phyloP scores from a whole-genome alignment of 371 early-diverging fungal genomes.

The Haplosporangium sp. region DNA sequence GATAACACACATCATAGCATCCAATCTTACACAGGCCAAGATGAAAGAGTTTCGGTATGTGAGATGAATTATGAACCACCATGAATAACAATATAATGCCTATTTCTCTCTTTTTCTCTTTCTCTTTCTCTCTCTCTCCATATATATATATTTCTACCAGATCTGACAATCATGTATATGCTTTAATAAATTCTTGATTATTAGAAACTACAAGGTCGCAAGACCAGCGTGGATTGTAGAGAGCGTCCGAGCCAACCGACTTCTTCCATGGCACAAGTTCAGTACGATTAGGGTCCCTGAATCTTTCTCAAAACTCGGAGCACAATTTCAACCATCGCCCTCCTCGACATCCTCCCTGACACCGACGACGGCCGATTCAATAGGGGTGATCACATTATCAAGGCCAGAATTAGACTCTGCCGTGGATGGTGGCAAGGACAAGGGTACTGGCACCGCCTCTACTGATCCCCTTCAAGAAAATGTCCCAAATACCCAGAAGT shows the following conservation, averaged over 20 bases:
- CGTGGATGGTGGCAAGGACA: too few relatives aligned
- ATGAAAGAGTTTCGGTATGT: slow-evolving; percentile 70
- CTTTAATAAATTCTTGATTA: not conserved
- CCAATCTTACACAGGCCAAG: slow-evolving; percentile 74
- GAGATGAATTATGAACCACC: not conserved
- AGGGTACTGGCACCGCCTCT: too few relatives aligned
- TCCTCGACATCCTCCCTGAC: not conserved
- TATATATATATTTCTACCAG: not conserved
- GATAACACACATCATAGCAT: slow-evolving; percentile 78
- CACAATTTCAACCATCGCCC: not conserved
- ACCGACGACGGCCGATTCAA: not conserved
- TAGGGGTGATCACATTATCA: too few relatives aligned
- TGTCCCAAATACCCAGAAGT: too few relatives aligned
- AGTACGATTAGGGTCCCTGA: slow-evolving; percentile 43
- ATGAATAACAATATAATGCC: not conserved
- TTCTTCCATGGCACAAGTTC: slow-evolving; percentile 77
- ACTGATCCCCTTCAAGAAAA: too few relatives aligned
- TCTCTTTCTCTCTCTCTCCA: not conserved
- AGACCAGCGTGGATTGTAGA: slow-evolving; percentile 85
- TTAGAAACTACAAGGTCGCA: slow-evolving; percentile 77
- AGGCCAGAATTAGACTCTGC: too few relatives aligned
- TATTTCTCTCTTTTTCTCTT: not conserved
- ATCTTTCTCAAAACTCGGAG: slow-evolving; percentile 20
- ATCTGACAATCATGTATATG: not conserved
- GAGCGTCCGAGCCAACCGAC: slow-evolving; percentile 63